Conservation (phyloP, 1,139 yeast genomes). For the Diutina sp. region DNA sequence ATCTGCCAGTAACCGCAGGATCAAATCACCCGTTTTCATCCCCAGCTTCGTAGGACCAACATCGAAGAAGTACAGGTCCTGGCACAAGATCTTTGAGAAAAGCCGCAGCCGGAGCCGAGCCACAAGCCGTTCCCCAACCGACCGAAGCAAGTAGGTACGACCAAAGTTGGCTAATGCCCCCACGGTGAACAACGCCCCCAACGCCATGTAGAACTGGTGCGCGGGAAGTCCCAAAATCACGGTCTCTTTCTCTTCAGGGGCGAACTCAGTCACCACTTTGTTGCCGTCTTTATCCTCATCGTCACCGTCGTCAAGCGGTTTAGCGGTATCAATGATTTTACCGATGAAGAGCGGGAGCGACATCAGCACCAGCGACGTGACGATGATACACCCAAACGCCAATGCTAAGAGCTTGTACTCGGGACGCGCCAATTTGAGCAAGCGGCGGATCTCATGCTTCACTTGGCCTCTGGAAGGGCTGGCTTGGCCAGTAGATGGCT, state of each 20-base stretch:
- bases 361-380: conserved; percentile 40
- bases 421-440: conserved; percentile 25
- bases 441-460: conserved; percentile 7
- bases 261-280: conserved; percentile 3
- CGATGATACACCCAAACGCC: conserved; percentile 54
- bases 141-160: conserved; percentile 57
- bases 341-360: conserved; percentile 77
- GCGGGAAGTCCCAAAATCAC: conserved; percentile 21
- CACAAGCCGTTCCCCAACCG: conserved; percentile 77
- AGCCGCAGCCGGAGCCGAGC: conserved; percentile 69
- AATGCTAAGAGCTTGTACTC: conserved; percentile 18
- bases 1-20: conserved; percentile 78
- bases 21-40: conserved; percentile 82
- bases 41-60: conserved; percentile 41
- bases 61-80: conserved; percentile 89
- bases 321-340: conserved; percentile 34
- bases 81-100: conserved; percentile 65
- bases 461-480: background rate
- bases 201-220: conserved; percentile 20
- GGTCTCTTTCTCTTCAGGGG: conserved; percentile 13
- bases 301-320: conserved; percentile 10
- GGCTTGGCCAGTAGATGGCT: background rate
- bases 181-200: conserved; percentile 39
- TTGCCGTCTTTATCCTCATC: conserved; percentile 3
- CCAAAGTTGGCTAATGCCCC: conserved; percentile 78